These are phyloP conservation scores for Copromyces sp. DNA, from an alignment of 495 filamentous ascomycete species.

Conservation along the genomic window DNA sequence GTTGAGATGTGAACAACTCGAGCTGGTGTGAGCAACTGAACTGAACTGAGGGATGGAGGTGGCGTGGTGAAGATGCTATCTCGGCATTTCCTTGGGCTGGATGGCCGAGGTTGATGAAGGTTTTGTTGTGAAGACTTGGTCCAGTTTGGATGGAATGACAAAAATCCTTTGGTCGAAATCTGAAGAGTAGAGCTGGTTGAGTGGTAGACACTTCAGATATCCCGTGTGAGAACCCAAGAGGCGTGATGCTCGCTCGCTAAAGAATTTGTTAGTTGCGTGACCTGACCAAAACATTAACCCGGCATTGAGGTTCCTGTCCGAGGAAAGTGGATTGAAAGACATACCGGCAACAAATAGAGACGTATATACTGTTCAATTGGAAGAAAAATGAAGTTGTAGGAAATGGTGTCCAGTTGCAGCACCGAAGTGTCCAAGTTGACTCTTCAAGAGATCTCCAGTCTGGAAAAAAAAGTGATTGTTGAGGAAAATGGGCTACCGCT, in stretches of 20 bases:
- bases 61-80: neutral
- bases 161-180: too few species aligned
- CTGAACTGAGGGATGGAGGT: neutral
- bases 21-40: neutral
- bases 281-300: neutral
- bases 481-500: neutral
- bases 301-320: slow-evolving; percentile 9
- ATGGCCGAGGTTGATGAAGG: neutral
- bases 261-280: neutral
- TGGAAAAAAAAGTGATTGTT: neutral
- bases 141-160: neutral
- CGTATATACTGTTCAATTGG: slow-evolving; percentile 4
- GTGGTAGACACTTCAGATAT: neutral
- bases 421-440: neutral
- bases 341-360: slow-evolving; percentile 3
- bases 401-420: slow-evolving; percentile 10
- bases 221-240: neutral
- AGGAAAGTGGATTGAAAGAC: neutral
- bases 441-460: slow-evolving; percentile 7
- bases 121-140: neutral
- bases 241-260: neutral
- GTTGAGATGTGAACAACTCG: neutral
- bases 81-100: neutral
- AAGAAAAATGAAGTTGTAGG: slow-evolving; percentile 1
- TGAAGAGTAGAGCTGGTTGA: neutral